These are phyloP conservation scores for Fusarium sp. DNA, from an alignment of 2,329 filamentous ascomycete species.

Conservation along the genomic window DNA sequence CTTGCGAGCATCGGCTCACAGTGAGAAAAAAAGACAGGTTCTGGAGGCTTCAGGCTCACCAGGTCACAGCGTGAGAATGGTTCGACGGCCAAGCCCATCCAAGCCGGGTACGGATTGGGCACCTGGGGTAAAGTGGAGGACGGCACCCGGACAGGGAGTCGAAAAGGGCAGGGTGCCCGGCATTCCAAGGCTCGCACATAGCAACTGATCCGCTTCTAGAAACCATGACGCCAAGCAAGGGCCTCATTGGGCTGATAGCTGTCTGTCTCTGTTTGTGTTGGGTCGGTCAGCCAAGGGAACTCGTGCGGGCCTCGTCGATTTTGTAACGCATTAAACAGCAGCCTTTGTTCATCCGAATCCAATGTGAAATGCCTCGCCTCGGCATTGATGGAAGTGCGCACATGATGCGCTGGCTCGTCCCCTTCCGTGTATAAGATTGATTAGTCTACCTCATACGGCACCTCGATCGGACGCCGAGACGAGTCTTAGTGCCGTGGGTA, in stretches of 20 bases:
- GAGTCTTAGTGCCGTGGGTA: slow-evolving; percentile 29
- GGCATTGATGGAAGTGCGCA: slow-evolving; percentile 18
- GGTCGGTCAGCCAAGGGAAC: not conserved
- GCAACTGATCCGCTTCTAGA: slow-evolving; percentile 38
- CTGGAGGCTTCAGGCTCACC: slow-evolving; percentile 13
- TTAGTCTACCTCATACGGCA: slow-evolving; percentile 19
- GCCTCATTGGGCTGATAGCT: slow-evolving; percentile 9
- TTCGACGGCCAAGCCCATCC: slow-evolving; percentile 35
- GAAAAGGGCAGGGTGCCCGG: slow-evolving; percentile 32
- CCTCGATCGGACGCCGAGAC: slow-evolving; percentile 30
- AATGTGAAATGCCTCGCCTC: slow-evolving; percentile 19
- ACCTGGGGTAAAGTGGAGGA: slow-evolving; percentile 45
- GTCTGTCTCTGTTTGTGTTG: slow-evolving; percentile 3
- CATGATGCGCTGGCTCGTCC: slow-evolving; percentile 20
- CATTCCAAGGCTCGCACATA: slow-evolving; percentile 28
- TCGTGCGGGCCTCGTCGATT: slow-evolving; percentile 15
- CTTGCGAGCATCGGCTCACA: slow-evolving; percentile 28
- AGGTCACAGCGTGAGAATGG: slow-evolving; percentile 35
- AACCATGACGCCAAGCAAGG: slow-evolving; percentile 27
- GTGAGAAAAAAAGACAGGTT: slow-evolving; percentile 4
- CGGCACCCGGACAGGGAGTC: slow-evolving; percentile 20
- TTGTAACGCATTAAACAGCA: slow-evolving; percentile 21
- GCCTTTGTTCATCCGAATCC: slow-evolving; percentile 13
- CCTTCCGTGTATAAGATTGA: slow-evolving; percentile 32
- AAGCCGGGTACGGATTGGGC: slow-evolving; percentile 36